Percentiles rank a stretch among this genome's conserved stretches.
Conservation (phyloP, 2,329 filamentous ascomycete species). For the Chaetomiaceae sp. region DNA sequence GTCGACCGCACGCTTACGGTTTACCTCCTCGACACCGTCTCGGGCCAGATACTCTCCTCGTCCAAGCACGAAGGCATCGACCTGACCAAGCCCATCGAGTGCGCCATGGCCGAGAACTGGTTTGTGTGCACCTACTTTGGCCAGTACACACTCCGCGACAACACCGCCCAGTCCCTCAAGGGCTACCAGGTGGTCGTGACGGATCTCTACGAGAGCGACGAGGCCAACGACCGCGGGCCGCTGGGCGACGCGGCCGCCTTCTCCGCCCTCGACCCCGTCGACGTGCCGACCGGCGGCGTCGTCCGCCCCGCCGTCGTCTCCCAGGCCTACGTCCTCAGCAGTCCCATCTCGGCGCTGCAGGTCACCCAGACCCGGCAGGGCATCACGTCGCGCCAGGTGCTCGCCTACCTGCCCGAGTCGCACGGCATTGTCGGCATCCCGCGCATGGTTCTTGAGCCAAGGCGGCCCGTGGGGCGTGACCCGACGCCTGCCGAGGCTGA, state of each 20-base stretch:
- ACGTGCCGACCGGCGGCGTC: conserved; percentile 45
- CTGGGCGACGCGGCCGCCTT: conserved; percentile 66
- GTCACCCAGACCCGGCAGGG: conserved; percentile 90
- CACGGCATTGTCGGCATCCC: conserved; percentile 77
- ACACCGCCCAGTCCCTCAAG: conserved; percentile 57
- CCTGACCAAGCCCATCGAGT: conserved; percentile 65
- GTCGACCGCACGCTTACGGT: conserved; percentile 58
- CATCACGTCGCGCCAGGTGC: conserved; percentile 76
- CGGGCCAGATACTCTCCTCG: conserved; percentile 73
- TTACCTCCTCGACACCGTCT: conserved; percentile 81
- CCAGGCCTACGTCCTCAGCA: conserved; percentile 75
- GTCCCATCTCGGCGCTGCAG: conserved; percentile 72
- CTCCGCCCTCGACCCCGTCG: conserved; percentile 68
- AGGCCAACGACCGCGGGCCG: conserved; percentile 78
- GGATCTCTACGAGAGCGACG: conserved; percentile 84
- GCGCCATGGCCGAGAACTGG: conserved; percentile 90
- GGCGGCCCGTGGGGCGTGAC: conserved; percentile 80
- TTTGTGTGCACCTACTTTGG: conserved; percentile 78
- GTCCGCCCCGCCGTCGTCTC: conserved; percentile 70
- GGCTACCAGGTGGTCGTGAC: conserved; percentile 82
- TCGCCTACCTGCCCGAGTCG: conserved; percentile 70
- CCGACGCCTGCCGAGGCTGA: conserved; percentile 73
- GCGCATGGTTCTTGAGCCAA: conserved; percentile 73
- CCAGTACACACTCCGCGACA: conserved; percentile 54
- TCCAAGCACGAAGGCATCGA: conserved; percentile 71